Percentiles rank a stretch among this genome's conserved stretches.
Conservation (phyloP, 768 basidiomycete genomes). For the Termitomyces sp. region DNA sequence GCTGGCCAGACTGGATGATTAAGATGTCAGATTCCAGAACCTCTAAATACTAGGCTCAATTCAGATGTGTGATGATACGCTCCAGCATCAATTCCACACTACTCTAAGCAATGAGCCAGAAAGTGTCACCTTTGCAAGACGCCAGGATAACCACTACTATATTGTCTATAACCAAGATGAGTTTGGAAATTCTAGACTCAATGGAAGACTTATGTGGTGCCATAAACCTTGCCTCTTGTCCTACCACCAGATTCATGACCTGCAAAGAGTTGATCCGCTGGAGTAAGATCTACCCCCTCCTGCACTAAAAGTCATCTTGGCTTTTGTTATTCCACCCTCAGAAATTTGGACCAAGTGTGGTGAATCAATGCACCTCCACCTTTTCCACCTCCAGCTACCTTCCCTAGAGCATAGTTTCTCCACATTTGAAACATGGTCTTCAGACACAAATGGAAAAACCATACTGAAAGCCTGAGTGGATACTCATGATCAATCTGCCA, state of each 20-base stretch:
- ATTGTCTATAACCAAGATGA: constrained; percentile 27
- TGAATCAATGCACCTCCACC: no score
- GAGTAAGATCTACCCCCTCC: constrained; percentile 28
- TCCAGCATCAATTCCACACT: constrained; percentile 17
- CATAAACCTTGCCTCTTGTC: constrained; percentile 32
- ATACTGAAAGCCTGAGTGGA: no score
- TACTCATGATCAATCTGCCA: no score
- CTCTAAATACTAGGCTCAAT: constrained; percentile 20
- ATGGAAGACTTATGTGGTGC: constrained; percentile 26
- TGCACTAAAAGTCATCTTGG: constrained; percentile 10
- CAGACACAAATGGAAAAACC: constrained; percentile 25
- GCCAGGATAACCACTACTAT: constrained; percentile 55
- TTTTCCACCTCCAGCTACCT: no score
- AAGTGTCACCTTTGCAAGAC: constrained; percentile 33
- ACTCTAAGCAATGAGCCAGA: constrained; percentile 54
- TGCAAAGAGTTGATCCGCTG: constrained; percentile 30
- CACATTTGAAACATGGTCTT: no score
- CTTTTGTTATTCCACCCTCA: constrained; percentile 8
- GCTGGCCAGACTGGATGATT: constrained; percentile 36
- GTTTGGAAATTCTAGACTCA: neutral
- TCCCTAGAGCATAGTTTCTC: no score
- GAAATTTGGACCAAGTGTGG: constrained; percentile 5
- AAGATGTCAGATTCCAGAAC: neutral
- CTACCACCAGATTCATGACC: constrained; percentile 43
- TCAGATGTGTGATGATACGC: constrained; percentile 27